Conservation (phyloP, 2,329 filamentous ascomycete species). For the Dryadomyces quercivorus region DNA sequence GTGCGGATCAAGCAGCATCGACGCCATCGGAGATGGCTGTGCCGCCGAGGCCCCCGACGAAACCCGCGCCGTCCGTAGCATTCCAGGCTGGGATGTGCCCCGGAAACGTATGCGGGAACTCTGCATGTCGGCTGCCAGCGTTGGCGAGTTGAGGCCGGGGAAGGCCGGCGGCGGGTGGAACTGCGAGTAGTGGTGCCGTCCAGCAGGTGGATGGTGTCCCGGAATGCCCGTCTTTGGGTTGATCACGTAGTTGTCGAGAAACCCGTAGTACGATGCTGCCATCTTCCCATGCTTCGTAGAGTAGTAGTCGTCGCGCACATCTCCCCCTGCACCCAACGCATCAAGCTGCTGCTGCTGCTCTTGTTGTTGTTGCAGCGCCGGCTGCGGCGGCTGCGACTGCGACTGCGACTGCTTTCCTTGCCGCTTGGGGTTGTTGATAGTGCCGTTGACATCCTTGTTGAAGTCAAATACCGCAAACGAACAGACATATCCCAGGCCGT, state of each 20-base stretch:
- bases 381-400: not conserved
- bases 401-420: conserved; percentile 8
- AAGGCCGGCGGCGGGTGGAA: conserved; percentile 70
- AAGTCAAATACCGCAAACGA: conserved; percentile 97
- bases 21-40: conserved; percentile 56
- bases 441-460: conserved; percentile 53
- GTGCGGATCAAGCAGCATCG: conserved; percentile 62
- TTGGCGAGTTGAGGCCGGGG: conserved; percentile 56
- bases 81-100: conserved; percentile 20
- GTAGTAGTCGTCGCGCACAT: conserved; percentile 84
- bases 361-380: not conserved
- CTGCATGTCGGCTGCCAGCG: conserved; percentile 42
- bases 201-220: conserved; percentile 44
- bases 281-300: conserved; percentile 95
- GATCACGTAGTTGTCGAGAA: conserved; percentile 80
- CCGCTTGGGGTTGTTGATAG: not conserved
- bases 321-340: conserved; percentile 28
- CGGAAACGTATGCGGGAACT: conserved; percentile 34
- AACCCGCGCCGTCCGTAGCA: conserved; percentile 28
- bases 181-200: conserved; percentile 54
- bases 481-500: conserved; percentile 90
- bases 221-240: conserved; percentile 58
- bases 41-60: conserved; percentile 23
- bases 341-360: conserved; percentile 20
- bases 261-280: conserved; percentile 93